These are phyloP conservation scores for Phytophthora sojae DNA, from an alignment of 352 stramenopile genomes.

Conservation along the genomic window DNA sequence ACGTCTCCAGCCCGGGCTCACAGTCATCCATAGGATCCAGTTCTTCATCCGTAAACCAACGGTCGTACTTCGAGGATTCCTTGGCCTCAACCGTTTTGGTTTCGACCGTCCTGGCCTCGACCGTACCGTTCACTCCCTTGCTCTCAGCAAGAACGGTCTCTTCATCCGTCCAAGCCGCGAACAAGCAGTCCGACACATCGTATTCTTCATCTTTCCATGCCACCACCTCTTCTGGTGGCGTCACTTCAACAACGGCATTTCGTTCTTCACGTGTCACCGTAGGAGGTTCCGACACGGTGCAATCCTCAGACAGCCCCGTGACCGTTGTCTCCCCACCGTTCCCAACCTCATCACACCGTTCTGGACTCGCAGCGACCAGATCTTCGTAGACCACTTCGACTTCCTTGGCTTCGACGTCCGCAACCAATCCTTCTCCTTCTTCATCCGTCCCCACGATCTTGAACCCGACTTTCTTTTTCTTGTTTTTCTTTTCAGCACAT, in stretches of 20 bases:
- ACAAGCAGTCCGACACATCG: neutral
- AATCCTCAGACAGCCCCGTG: neutral
- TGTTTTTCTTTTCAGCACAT: too few species aligned
- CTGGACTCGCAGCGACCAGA: neutral
- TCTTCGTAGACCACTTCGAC: neutral
- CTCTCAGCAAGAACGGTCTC: neutral
- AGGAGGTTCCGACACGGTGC: neutral
- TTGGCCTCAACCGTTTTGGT: neutral
- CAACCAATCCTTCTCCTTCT: too few species aligned
- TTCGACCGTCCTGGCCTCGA: neutral
- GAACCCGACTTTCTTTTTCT: too few species aligned
- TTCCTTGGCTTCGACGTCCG: neutral
- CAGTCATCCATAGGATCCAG: neutral
- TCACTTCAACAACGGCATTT: neutral
- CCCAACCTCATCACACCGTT: too few species aligned
- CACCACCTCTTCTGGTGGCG: neutral
- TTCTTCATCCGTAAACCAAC: conserved; percentile 2
- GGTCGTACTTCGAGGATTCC: neutral
- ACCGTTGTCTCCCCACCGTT: too few species aligned
- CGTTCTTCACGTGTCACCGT: neutral
- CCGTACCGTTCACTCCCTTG: neutral
- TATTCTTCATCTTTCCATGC: neutral
- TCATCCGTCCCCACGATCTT: too few species aligned
- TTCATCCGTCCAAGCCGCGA: neutral
- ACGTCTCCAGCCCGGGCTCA: neutral